These are phyloP conservation scores for Ceratocystis ficicola DNA, from an alignment of 2,329 filamentous ascomycete genomes.

Conservation along the genomic window DNA sequence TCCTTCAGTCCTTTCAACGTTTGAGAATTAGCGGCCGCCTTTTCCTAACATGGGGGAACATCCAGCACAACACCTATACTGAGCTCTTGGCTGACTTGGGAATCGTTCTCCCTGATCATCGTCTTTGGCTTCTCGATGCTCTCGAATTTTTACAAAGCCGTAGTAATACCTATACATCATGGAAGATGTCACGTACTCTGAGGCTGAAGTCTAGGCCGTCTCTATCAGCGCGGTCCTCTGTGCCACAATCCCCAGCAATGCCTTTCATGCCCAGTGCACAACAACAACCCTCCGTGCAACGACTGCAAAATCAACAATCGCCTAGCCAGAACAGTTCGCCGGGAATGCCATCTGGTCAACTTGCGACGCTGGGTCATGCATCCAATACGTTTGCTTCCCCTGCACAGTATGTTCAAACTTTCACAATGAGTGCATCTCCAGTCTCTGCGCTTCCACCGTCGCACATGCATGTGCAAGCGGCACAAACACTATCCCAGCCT, in stretches of 20 bases:
- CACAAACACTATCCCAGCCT: not conserved
- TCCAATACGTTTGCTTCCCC: not conserved
- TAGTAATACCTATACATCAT: slow-evolving; percentile 22
- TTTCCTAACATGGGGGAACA: slow-evolving; percentile 42
- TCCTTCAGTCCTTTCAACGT: slow-evolving; percentile 46
- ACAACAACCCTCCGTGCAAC: not conserved
- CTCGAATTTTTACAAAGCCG: slow-evolving; percentile 22
- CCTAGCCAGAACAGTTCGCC: not conserved
- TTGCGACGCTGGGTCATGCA: not conserved
- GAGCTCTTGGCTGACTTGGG: slow-evolving; percentile 43
- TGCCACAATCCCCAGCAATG: not conserved
- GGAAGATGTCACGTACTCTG: slow-evolving; percentile 10
- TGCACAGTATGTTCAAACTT: not conserved
- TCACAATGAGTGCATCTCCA: not conserved
- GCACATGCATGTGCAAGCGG: not conserved
- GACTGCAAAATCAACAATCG: not conserved
- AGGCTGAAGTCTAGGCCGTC: not conserved
- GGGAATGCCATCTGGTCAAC: not conserved
- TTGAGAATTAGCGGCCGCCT: slow-evolving; percentile 54
- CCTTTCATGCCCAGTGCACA: not conserved
- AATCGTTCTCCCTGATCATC: slow-evolving; percentile 45
- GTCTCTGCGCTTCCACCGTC: not conserved
- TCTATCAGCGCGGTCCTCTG: not conserved
- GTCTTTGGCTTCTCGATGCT: slow-evolving; percentile 21
- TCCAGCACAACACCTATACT: slow-evolving; percentile 37